Base-by-base conservation (phyloP, 306 rosid genomes). In the Castanea mollissima region DNA sequence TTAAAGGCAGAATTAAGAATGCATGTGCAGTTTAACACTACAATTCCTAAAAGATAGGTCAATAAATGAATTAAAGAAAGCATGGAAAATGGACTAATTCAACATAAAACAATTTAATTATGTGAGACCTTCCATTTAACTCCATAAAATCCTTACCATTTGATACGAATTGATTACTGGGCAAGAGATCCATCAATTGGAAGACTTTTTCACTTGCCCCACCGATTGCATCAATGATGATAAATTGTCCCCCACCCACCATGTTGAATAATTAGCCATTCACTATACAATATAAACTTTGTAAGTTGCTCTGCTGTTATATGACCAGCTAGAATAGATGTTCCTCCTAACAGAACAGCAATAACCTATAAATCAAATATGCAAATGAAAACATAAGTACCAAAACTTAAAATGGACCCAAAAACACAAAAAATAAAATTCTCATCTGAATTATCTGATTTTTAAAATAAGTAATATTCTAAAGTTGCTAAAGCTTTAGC, bases 171-270 rank as follows among this genome's bases (percentile, higher is more conserved):
- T 93, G 98, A 86, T 85, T 87, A 82, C 98, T 91, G 46, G 98
- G 92, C 38, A 79, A 83, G 81, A 95, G 98, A 84, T 95, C 98
- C 98, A 95, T 92, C 81, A 95, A 83, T 77, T 89, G 90, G 84
- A 95, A 95, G 69, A 95, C 99, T 81, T 95, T 95, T 85, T 95
- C 99, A 80, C 98, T 92, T 56, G 99, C 99, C 75, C 99, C 99
- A 95, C 93, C 64, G 99, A 95, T 78, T 95, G 98, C 98, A 95
- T 95, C 88, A 95, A 87, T 79, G 87, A 83, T 82, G 98, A 95
- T 81, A 95, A 35, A 84, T 90, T 91, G 88, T 95, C 98, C 62
- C 99, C 99, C 69, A 95, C 98, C 98, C 92, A 92, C 99, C 98
- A 95, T 80, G 98, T 95, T 90, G 99, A 90, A 86, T 86, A 91